phyloP scores from a whole-genome alignment of 495 filamentous ascomycete species.

The Symbiotaphrina buchneri region DNA sequence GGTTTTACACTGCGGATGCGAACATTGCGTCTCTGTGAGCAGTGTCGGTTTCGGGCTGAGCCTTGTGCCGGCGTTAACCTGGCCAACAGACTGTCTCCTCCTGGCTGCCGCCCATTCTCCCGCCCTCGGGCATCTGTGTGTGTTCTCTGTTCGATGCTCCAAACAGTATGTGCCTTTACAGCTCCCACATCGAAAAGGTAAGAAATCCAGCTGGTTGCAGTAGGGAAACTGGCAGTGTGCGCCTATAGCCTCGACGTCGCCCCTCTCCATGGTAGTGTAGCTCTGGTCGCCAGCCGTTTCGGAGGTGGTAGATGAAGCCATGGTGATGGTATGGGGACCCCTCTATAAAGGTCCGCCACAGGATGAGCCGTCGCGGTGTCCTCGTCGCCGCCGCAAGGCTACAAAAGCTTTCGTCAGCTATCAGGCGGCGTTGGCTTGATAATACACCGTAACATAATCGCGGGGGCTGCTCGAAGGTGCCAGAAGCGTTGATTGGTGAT shows the following conservation, averaged over 20 bases:
- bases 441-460: too few species aligned
- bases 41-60: constrained; percentile 32
- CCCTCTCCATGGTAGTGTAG: constrained; percentile 38
- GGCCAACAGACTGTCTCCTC: constrained; percentile 4
- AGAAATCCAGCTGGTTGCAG: constrained; percentile 90
- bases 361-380: too few species aligned
- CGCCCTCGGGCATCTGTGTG: constrained; percentile 58
- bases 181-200: constrained; percentile 85
- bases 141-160: constrained; percentile 74
- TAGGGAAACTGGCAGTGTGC: constrained; percentile 76
- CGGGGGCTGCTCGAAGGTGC: too few species aligned
- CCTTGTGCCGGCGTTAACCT: constrained; percentile 11
- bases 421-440: too few species aligned
- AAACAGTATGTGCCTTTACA: constrained; percentile 74
- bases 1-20: constrained; percentile 56
- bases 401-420: too few species aligned
- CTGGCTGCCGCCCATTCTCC: constrained; percentile 59
- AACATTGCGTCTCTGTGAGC: constrained; percentile 49
- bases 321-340: too few species aligned
- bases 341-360: too few species aligned
- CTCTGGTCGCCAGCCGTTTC: constrained; percentile 7
- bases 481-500: too few species aligned
- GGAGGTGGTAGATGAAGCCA: constrained; percentile 1
- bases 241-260: constrained; percentile 60
- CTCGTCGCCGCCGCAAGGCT: too few species aligned